These are phyloP conservation scores for Fagopyrum esculentum DNA, from an alignment of 148 eudicot species.

Conservation along the genomic window DNA sequence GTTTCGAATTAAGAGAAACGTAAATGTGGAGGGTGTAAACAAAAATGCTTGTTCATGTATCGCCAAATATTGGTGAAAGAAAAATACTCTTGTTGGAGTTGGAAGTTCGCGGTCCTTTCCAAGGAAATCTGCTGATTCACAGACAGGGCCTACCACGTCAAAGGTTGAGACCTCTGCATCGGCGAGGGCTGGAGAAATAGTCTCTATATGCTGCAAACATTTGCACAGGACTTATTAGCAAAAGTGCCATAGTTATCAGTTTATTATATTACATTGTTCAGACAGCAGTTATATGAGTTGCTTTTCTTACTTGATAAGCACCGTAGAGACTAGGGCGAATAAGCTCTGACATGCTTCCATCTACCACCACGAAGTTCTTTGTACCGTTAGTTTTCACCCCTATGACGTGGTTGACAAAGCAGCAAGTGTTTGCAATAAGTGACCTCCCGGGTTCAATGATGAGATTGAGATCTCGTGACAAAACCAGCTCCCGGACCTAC, in stretches of 20 bases:
- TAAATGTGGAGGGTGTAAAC: too few species aligned
- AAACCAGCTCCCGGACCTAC: slow-evolving; percentile 81
- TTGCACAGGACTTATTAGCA: not conserved
- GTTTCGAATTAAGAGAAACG: not conserved
- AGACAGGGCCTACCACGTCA: slow-evolving; percentile 97
- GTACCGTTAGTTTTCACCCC: slow-evolving; percentile 97
- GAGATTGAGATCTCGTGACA: slow-evolving; percentile 70
- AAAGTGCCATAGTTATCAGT: not conserved
- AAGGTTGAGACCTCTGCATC: slow-evolving; percentile 61
- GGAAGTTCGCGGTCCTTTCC: slow-evolving; percentile 90
- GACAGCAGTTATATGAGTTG: not conserved
- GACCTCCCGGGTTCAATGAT: slow-evolving; percentile 98
- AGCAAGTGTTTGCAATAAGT: slow-evolving; percentile 86
- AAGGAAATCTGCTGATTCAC: slow-evolving; percentile 95
- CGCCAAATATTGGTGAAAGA: not conserved
- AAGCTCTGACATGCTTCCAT: slow-evolving; percentile 98
- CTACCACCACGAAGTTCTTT: slow-evolving; percentile 78
- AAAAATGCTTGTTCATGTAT: not conserved
- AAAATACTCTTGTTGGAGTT: slow-evolving; percentile 55
- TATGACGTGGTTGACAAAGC: slow-evolving; percentile 86
- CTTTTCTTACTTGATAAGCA: slow-evolving; percentile 70
- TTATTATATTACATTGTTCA: not conserved
- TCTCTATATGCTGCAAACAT: slow-evolving; percentile 74
- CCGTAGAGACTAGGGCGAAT: slow-evolving; percentile 93
- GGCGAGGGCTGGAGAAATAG: slow-evolving; percentile 61